Conservation (phyloP, 2,329 filamentous ascomycete species). For the Neofusicoccum ribis region DNA sequence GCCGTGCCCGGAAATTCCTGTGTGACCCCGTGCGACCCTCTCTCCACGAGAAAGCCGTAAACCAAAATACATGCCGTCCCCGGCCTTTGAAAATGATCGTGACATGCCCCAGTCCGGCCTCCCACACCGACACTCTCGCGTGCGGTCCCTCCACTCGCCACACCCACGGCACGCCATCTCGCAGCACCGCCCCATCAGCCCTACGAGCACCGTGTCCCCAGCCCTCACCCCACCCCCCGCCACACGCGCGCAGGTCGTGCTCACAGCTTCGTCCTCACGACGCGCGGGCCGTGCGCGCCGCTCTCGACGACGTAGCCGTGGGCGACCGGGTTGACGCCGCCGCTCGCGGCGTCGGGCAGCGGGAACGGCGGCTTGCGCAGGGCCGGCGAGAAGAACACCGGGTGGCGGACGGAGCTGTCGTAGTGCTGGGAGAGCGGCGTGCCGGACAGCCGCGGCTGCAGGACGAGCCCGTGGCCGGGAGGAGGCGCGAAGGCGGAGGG, state of each 20-base stretch:
- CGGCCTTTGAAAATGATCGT: not conserved
- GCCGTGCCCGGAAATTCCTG: not conserved
- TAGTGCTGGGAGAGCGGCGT: slow-evolving; percentile 32
- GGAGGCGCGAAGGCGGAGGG: slow-evolving; percentile 17
- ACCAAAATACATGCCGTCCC: too few relatives aligned
- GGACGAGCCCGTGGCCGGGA: slow-evolving; percentile 11
- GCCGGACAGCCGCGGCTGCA: not conserved
- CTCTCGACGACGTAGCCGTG: slow-evolving; percentile 44
- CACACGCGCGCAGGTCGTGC: not conserved
- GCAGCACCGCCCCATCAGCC: not conserved
- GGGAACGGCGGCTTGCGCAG: slow-evolving; percentile 58
- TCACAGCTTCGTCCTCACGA: slow-evolving; percentile 14
- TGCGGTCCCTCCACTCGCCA: not conserved
- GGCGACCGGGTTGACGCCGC: slow-evolving; percentile 43
- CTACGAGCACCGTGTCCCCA: not conserved
- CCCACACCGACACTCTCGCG: too few relatives aligned
- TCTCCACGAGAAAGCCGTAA: too few relatives aligned
- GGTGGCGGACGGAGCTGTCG: slow-evolving; percentile 65
- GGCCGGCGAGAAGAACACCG: slow-evolving; percentile 72
- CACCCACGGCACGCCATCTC: not conserved
- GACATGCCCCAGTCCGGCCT: not conserved
- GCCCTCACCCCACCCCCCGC: not conserved
- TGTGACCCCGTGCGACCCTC: not conserved
- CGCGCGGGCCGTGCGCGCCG: not conserved
- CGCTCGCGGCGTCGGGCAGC: slow-evolving; percentile 27